Conservation (phyloP, 352 stramenopile species). For the Phytophthora tentaculata region DNA sequence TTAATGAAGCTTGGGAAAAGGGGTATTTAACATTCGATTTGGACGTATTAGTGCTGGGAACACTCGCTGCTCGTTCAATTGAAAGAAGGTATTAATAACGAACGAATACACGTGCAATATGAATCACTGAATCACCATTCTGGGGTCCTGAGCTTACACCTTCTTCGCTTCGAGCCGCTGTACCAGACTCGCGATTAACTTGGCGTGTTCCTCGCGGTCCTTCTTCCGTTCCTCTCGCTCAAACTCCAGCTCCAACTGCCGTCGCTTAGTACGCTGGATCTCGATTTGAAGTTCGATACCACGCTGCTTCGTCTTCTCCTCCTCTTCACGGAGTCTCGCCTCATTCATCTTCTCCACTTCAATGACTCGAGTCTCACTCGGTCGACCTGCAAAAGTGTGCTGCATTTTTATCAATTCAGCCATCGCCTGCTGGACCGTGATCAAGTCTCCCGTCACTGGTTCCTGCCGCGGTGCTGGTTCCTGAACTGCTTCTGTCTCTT, state of each 20-base stretch:
- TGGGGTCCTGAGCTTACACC: not conserved
- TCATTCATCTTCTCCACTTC: constrained; percentile 37
- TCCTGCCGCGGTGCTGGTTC: not conserved
- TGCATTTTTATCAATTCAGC: constrained; percentile 34
- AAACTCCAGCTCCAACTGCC: constrained; percentile 35
- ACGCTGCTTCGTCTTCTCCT: constrained; percentile 37
- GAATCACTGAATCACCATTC: no score
- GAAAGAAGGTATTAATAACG: no score
- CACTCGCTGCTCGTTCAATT: no score
- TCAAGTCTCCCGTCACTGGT: constrained; percentile 15
- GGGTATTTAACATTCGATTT: no score
- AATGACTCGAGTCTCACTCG: constrained; percentile 11
- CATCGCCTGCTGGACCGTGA: constrained; percentile 25
- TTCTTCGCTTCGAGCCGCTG: constrained; percentile 27
- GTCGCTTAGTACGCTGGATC: constrained; percentile 31
- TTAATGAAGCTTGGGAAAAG: no score
- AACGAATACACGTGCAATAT: no score
- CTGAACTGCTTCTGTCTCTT: constrained; percentile 4
- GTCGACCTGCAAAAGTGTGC: constrained; percentile 16
- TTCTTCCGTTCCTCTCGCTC: constrained; percentile 37
- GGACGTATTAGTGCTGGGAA: no score
- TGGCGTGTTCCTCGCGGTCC: constrained; percentile 36
- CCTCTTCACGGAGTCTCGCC: constrained; percentile 32
- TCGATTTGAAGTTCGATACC: constrained; percentile 38
- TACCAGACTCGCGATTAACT: constrained; percentile 33